A percentile compares a stretch with the other conserved stretches of the same genome.
Evolutionary conservation across 306 rosid species (phyloP).

Genomic region (Trifolium dubium): DNA sequence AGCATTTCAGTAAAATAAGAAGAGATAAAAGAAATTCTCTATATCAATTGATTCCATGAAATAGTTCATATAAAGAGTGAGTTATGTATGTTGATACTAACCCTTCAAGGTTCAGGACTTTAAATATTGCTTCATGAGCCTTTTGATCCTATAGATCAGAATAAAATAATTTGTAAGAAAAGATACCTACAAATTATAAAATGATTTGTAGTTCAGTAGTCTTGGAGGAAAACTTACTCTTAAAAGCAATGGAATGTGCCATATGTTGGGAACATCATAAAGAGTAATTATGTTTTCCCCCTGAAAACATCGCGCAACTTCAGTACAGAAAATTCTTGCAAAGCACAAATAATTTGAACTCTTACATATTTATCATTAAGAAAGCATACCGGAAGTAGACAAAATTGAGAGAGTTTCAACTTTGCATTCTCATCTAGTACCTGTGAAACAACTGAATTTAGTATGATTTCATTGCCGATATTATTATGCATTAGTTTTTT

Average conservation of each 20-base stretch:
- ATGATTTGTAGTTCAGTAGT: slow-evolving; percentile 32
- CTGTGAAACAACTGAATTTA: slow-evolving; percentile 50
- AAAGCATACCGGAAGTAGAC: slow-evolving; percentile 75
- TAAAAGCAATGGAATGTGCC: slow-evolving; percentile 94
- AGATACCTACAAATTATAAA: slow-evolving; percentile 29
- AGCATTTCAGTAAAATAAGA: slow-evolving; percentile 30
- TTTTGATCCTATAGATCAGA: slow-evolving; percentile 67
- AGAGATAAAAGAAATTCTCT: slow-evolving; percentile 19
- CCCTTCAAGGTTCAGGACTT: slow-evolving; percentile 67
- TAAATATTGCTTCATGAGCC: slow-evolving; percentile 81
- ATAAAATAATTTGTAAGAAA: slow-evolving; percentile 49
- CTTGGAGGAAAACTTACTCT: slow-evolving; percentile 58
- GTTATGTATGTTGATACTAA: slow-evolving; percentile 47
- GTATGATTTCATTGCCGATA: slow-evolving; percentile 1
- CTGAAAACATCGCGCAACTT: slow-evolving; percentile 55
- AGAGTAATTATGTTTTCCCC: slow-evolving; percentile 80
- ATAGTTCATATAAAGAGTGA: slow-evolving; percentile 22
- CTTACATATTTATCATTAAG: slow-evolving; percentile 18
- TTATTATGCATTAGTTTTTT: not conserved
- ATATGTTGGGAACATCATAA: slow-evolving; percentile 94
- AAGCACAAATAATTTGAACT: slow-evolving; percentile 26
- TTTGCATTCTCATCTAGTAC: slow-evolving; percentile 71
- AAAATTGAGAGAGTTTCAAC: slow-evolving; percentile 81
- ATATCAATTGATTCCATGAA: not conserved
- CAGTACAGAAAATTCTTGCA: slow-evolving; percentile 39